Evolutionary conservation across 352 stramenopile species (phyloP), one percentile per base, ranked within the genome.

Genomic region (Blastocystis sp.): DNA sequence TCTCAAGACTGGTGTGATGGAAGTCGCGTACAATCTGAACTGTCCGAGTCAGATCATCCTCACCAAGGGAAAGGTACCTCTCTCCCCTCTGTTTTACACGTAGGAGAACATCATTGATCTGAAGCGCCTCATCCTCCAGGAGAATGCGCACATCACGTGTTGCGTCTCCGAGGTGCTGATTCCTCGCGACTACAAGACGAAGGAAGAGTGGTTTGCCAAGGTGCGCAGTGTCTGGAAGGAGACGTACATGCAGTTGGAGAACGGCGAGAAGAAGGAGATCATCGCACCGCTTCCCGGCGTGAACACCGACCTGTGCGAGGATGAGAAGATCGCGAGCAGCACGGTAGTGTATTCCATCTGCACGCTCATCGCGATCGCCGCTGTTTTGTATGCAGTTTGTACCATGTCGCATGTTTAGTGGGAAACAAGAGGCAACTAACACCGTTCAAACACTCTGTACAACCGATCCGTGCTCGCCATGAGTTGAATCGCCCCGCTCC

Each of bases 381-480:
- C 74, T 55, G 33, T 85, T 35, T 45, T 24, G 33, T 85, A 85
- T 50, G 55, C 74, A 21, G 24, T 85, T 29, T 85, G 66, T 69
- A 33, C 31, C 66, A 85, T 85, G 74, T 85, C 16, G 0, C n/a
- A 1, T 80, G 45, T 70, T 69, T 85, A 31, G 63, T 62, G n/a
- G n/a, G n/a, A n/a, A n/a, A 50, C 60, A 65, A 89, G 74, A 74
- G 80, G 66, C 67, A 67, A 37, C 16, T 94, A 98, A 90, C 97
- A 99, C 16, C 97, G 93, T 92, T 99, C 97, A 93, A 99, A 99
- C 66, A 98, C 97, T 91, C 97, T 96, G 92, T 99, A 99, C 59
- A 99, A 93, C 65, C 96, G 97, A 81, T 96, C 97, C 41, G 98
- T 93, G 90, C 94, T 96, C 33, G 96, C 96, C 19, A 98, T 91